These are phyloP conservation scores for Goffeauzyma gilvescens DNA, from an alignment of 768 basidiomycete species.

Conservation along the genomic window DNA sequence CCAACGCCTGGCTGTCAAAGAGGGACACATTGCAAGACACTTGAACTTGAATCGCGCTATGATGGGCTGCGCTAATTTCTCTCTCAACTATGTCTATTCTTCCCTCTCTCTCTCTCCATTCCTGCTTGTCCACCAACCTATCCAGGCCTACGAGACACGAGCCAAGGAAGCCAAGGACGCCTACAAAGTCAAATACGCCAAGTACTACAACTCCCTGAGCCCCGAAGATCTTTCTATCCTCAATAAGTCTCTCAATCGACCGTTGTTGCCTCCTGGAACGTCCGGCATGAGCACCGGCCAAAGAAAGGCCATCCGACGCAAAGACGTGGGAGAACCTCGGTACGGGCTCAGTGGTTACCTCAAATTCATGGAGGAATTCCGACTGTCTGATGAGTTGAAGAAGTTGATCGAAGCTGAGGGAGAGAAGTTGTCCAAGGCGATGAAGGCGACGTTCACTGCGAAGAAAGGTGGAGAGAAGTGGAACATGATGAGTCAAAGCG, in stretches of 20 bases:
- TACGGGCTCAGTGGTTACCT: constrained; percentile 4
- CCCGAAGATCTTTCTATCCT: neutral
- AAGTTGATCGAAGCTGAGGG: constrained; percentile 2
- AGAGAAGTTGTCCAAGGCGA: neutral
- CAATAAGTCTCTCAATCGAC: constrained; percentile 3
- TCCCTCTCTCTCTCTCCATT: neutral
- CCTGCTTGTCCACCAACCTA: no score
- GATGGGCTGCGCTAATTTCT: no score
- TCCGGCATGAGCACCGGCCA: neutral
- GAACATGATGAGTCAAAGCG: constrained; percentile 6
- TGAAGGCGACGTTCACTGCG: constrained; percentile 1
- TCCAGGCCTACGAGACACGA: constrained; percentile 1
- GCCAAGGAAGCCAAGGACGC: constrained; percentile 2
- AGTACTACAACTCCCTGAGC: constrained; percentile 9
- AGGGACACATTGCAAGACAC: no score
- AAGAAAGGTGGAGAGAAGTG: constrained; percentile 11
- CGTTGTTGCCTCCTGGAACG: neutral
- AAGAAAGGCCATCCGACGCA: neutral
- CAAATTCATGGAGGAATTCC: constrained; percentile 6
- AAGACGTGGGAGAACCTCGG: constrained; percentile 3
- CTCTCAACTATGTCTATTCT: neutral
- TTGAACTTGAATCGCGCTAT: no score
- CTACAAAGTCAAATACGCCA: constrained; percentile 6
- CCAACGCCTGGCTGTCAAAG: no score
- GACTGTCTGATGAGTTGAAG: constrained; percentile 6